These are phyloP conservation scores for Salvia miltiorrhiza DNA, from an alignment of 257 asterid species.

Conservation along the genomic window DNA sequence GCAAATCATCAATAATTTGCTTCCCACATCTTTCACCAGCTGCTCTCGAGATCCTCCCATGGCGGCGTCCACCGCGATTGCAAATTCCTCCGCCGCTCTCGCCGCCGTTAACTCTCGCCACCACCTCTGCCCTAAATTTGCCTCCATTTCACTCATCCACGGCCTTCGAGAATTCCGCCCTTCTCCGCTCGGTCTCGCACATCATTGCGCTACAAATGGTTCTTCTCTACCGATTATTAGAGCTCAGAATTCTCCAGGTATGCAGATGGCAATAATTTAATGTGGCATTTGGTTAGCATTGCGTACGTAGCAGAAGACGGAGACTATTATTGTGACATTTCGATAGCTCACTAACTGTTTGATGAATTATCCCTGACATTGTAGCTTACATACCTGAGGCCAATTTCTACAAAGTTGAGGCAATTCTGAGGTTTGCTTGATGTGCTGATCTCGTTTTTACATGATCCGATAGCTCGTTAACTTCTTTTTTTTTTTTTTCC, in stretches of 20 bases:
- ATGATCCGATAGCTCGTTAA: not conserved
- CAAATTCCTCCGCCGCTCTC: conserved; percentile 24
- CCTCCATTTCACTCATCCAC: conserved; percentile 27
- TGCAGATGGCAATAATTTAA: not conserved
- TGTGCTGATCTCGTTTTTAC: not conserved
- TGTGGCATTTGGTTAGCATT: not conserved
- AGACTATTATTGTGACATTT: not conserved
- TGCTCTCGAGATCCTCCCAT: conserved; percentile 22
- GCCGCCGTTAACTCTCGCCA: conserved; percentile 19
- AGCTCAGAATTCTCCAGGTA: conserved; percentile 53
- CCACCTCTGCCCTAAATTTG: conserved; percentile 20
- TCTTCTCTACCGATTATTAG: conserved; percentile 38
- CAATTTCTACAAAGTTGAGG: conserved; percentile 85
- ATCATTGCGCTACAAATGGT: conserved; percentile 22
- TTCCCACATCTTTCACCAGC: not conserved
- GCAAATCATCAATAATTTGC: not conserved
- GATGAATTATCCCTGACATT: conserved; percentile 15
- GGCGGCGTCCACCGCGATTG: conserved; percentile 38
- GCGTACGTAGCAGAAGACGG: not conserved
- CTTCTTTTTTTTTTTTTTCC: not conserved
- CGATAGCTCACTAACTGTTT: conserved; percentile 15
- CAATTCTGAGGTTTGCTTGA: conserved; percentile 65
- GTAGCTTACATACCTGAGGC: conserved; percentile 71
- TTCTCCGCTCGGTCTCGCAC: conserved; percentile 23
- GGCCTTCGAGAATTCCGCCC: conserved; percentile 20